Conservation (phyloP, 108 stramenopile genomes). For the Aurantiochytrium sp. region DNA sequence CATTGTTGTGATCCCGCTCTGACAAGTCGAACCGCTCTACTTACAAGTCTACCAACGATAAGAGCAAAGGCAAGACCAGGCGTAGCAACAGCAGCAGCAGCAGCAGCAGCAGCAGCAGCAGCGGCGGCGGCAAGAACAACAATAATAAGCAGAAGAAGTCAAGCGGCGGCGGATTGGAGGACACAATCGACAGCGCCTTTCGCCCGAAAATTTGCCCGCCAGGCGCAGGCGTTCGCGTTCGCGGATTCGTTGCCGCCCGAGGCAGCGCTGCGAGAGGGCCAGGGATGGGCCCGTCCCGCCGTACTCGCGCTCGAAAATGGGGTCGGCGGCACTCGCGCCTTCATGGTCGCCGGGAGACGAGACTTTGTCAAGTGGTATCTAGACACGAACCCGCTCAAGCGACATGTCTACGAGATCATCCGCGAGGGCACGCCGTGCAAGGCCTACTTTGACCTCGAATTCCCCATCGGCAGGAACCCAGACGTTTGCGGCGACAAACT, state of each 20-base stretch:
- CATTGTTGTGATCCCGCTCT: too few relatives aligned
- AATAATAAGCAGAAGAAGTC: too few relatives aligned
- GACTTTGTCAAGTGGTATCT: background rate
- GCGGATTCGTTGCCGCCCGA: background rate
- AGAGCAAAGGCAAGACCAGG: too few relatives aligned
- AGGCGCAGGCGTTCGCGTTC: background rate
- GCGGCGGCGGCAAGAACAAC: too few relatives aligned
- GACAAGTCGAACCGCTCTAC: too few relatives aligned
- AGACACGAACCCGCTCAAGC: background rate
- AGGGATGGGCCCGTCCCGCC: background rate
- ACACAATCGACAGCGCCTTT: too few relatives aligned
- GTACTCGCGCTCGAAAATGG: background rate
- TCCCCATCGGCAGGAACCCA: constrained; percentile 23
- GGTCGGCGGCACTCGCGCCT: background rate
- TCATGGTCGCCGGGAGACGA: background rate
- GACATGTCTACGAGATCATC: constrained; percentile 54
- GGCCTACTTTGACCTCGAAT: constrained; percentile 58
- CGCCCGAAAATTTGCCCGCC: background rate
- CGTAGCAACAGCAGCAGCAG: too few relatives aligned
- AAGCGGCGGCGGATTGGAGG: too few relatives aligned
- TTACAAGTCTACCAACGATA: too few relatives aligned
- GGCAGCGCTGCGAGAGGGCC: background rate
- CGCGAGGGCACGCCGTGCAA: constrained; percentile 47
- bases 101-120: too few relatives aligned
- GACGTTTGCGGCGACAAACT: constrained; percentile 35